Evolutionary conservation across 345 rosid genomes (phyloP), one percentile per base, ranked within the genome.

Genomic region (Populus davidiana): DNA sequence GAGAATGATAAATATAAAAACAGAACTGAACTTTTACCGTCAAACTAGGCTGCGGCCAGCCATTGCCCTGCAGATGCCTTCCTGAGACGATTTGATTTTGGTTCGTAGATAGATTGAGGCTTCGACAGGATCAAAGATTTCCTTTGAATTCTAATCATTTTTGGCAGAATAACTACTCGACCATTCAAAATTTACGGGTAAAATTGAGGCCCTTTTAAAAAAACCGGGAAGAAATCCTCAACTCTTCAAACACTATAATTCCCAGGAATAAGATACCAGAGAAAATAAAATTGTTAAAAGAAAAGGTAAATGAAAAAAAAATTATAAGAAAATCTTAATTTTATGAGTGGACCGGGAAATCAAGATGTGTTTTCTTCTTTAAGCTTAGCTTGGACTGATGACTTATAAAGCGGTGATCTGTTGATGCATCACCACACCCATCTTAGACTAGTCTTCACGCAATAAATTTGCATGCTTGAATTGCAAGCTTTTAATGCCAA

Each of bases 401-500:
- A 16, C 69, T 50, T 71, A 10, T 41, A 47, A 78, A 61, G 68
- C 47, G 54, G 33, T 75, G 78, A 78, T 75, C 65, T 31, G 64
- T 27, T 47, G 88, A 83, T 72, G 87, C 65, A 67, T 79, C 76
- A 75, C 2, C 33, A 93, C 72, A 77, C 98, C 97, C 47, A 85
- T 72, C 35, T 13, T 76, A 6, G 70, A 63, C 49, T 92, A 92
- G 78, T 88, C 94, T 77, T 79, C 68, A 25, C 86, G 76, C 56
- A 95, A 87, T 47, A 80, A 67, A 69, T 85, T 87, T 21, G 87
- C 86, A 75, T 84, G 84, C 89, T 90, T 86, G 82, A 95, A 92
- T 38, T 87, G 91, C 61, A 93, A 71, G 69, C 94, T 96, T 21
- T 73, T 78, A 44, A 93, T 90, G 75, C 99, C 98, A 67, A 86